A percentile compares a stretch with the other conserved stretches of the same genome.
These are phyloP conservation scores for Malassezia sympodialis DNA, from an alignment of 1,284 basidiomycete genomes.

Conservation along the genomic window DNA sequence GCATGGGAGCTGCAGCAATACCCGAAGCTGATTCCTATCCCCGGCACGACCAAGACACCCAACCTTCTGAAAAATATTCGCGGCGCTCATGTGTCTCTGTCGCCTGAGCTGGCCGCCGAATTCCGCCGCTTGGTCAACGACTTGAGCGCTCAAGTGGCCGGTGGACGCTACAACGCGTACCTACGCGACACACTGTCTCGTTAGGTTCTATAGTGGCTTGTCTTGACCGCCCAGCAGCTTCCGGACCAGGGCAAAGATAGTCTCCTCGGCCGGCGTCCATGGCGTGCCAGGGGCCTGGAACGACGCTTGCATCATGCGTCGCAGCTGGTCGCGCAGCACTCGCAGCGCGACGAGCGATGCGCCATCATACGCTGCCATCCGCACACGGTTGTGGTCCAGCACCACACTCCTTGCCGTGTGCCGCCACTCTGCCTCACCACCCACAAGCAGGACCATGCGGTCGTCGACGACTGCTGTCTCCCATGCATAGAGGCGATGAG, in stretches of 20 bases:
- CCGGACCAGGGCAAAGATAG: slow-evolving; percentile 2
- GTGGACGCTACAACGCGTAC: slow-evolving; percentile 1
- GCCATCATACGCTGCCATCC: slow-evolving; percentile 56
- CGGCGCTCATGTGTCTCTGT: neutral
- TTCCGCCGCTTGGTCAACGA: neutral
- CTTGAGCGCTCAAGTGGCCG: neutral
- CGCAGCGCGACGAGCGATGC: slow-evolving; percentile 73
- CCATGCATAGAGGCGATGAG: slow-evolving; percentile 85
- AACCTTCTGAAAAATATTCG: slow-evolving; percentile 1
- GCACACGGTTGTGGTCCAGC: slow-evolving; percentile 76
- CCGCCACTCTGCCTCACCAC: slow-evolving; percentile 87
- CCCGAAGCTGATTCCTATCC: slow-evolving; percentile 54
- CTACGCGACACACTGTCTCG: neutral
- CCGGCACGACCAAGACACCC: slow-evolving; percentile 50
- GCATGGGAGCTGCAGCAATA: slow-evolving; percentile 55
- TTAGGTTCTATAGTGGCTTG: neutral
- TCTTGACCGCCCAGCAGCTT: slow-evolving; percentile 1
- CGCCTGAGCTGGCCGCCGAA: neutral
- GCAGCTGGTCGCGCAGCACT: slow-evolving; percentile 62
- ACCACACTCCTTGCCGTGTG: slow-evolving; percentile 62
- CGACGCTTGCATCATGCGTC: slow-evolving; percentile 56
- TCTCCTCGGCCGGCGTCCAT: slow-evolving; percentile 1
- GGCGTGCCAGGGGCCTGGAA: slow-evolving; percentile 20
- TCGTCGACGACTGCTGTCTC: slow-evolving; percentile 86
- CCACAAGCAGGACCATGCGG: slow-evolving; percentile 68